These are phyloP conservation scores for Zarea fungicola DNA, from an alignment of 2,329 filamentous ascomycete genomes.

Conservation along the genomic window DNA sequence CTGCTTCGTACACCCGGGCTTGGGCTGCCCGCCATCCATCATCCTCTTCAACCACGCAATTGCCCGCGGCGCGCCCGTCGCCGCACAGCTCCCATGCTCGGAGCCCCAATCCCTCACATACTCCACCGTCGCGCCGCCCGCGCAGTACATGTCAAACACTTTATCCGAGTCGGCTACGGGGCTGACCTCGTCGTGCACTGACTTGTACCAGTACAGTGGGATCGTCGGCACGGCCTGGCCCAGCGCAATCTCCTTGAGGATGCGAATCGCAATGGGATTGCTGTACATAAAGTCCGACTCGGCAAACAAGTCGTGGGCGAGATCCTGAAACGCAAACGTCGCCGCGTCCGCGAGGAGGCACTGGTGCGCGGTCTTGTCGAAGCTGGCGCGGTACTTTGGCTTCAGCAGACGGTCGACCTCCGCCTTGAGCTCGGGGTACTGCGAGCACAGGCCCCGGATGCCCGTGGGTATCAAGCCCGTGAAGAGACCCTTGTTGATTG, in stretches of 20 bases:
- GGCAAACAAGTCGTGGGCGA: slow-evolving; percentile 35
- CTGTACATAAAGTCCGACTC: slow-evolving; percentile 25
- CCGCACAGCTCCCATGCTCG: slow-evolving; percentile 25
- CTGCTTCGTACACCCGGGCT: slow-evolving; percentile 2
- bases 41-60: slow-evolving; percentile 15
- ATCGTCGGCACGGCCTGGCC: slow-evolving; percentile 38
- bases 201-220: slow-evolving; percentile 47
- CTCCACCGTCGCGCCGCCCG: slow-evolving; percentile 32
- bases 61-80: slow-evolving; percentile 14
- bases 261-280: slow-evolving; percentile 20
- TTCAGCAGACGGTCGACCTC: slow-evolving; percentile 15
- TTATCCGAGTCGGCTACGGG: slow-evolving; percentile 37
- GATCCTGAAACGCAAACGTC: slow-evolving; percentile 29
- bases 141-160: slow-evolving; percentile 37
- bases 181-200: slow-evolving; percentile 40
- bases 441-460: slow-evolving; percentile 19
- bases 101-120: slow-evolving; percentile 40
- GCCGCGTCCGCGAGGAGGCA: slow-evolving; percentile 21
- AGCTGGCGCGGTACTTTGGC: slow-evolving; percentile 20
- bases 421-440: slow-evolving; percentile 16
- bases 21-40: slow-evolving; percentile 10
- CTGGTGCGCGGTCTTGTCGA: slow-evolving; percentile 22
- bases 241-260: slow-evolving; percentile 24
- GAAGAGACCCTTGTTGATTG: slow-evolving; percentile 14
- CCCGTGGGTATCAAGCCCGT: slow-evolving; percentile 19